phyloP scores from a whole-genome alignment of 75 land plant genomes.

The Chamaecyparis obtusa region DNA sequence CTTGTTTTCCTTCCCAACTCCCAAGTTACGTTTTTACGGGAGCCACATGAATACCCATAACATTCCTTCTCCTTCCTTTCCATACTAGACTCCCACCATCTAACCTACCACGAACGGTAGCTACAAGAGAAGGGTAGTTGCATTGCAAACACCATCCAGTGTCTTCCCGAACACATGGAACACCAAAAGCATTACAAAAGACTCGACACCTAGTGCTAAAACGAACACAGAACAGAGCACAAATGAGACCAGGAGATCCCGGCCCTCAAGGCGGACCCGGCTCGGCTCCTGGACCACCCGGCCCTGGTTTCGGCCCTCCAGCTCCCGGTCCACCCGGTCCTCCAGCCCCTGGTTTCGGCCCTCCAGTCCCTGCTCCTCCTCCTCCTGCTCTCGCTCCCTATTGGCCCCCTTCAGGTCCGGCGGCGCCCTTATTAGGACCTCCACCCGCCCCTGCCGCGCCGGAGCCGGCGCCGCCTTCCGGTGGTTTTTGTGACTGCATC shows the following conservation, averaged over 20 bases:
- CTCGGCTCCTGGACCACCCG: not conserved
- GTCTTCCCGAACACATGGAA: not conserved
- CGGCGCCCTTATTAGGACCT: not conserved
- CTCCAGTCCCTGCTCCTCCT: not conserved
- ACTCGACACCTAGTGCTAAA: not conserved
- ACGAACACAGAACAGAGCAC: not conserved
- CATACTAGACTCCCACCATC: too few species aligned
- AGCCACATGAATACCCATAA: too few species aligned
- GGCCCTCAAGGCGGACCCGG: too few species aligned
- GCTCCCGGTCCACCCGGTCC: not conserved
- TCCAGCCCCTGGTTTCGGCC: too few species aligned
- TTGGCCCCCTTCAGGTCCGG: not conserved
- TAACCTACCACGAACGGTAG: too few species aligned
- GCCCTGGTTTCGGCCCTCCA: too few species aligned
- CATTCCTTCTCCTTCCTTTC: too few species aligned
- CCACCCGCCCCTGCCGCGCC: not conserved
- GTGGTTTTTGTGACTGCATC: not conserved
- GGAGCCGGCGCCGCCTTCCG: not conserved
- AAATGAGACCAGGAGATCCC: not conserved
- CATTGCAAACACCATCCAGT: not conserved
- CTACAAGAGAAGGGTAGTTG: not conserved
- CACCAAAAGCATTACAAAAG: not conserved
- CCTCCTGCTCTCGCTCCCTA: not conserved
- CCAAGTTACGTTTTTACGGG: too few species aligned
- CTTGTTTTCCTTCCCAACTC: too few species aligned